Evolutionary conservation across 2,329 filamentous ascomycete species (phyloP).

Genomic region (Hymenoscyphus salicellus): DNA sequence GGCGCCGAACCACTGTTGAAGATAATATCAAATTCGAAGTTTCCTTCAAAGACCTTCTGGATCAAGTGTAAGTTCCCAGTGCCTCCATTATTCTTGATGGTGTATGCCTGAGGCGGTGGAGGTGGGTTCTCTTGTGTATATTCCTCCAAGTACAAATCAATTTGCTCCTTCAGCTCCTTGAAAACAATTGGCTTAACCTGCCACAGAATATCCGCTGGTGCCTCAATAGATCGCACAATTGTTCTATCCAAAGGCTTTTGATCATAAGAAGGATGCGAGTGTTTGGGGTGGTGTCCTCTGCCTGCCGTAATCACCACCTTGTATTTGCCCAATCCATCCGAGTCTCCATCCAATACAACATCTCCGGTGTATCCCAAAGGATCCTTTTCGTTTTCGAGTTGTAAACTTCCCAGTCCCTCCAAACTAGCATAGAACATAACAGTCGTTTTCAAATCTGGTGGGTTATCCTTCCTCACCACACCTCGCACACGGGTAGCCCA

Average conservation of each 20-base stretch:
- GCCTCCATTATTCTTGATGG: constrained; percentile 66
- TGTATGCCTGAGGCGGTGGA: constrained; percentile 82
- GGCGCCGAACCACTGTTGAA: constrained; percentile 75
- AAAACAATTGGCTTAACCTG: constrained; percentile 72
- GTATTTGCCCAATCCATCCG: constrained; percentile 73
- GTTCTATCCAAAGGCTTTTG: constrained; percentile 73
- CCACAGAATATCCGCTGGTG: constrained; percentile 72
- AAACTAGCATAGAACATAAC: constrained; percentile 79
- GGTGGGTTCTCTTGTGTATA: constrained; percentile 66
- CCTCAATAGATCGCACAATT: constrained; percentile 66
- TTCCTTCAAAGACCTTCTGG: constrained; percentile 85
- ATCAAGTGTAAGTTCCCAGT: constrained; percentile 80
- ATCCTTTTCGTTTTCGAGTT: constrained; percentile 55
- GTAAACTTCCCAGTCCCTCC: constrained; percentile 70
- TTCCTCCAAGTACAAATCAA: constrained; percentile 56
- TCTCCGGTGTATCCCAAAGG: constrained; percentile 53
- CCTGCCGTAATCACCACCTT: constrained; percentile 74
- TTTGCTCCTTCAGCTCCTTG: constrained; percentile 58
- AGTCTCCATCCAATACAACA: constrained; percentile 68
- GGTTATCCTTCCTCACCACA: constrained; percentile 66
- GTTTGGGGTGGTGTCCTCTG: constrained; percentile 56
- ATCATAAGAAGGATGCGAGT: constrained; percentile 64
- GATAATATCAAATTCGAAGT: constrained; percentile 90
- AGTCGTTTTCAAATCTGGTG: constrained; percentile 67
- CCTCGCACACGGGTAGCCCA: constrained; percentile 91